phyloP scores from a whole-genome alignment of 2,329 filamentous ascomycete genomes.

The Paraphaeosphaeria minitans region DNA sequence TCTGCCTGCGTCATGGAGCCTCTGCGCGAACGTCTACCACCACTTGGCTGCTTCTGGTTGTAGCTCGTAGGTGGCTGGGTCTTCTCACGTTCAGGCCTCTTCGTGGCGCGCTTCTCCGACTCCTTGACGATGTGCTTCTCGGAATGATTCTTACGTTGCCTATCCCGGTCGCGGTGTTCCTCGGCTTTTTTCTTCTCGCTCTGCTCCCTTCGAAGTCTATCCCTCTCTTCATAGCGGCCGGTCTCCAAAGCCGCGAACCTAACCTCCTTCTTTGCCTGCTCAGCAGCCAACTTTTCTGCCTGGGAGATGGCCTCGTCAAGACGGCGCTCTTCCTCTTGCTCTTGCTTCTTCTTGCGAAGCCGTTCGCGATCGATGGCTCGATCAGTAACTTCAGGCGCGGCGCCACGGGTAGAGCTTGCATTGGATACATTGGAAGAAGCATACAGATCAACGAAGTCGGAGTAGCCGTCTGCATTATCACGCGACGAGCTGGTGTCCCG shows the following conservation, averaged over 20 bases:
- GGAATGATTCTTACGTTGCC: constrained; percentile 13
- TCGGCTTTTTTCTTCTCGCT: constrained; percentile 27
- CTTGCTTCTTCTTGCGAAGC: constrained; percentile 23
- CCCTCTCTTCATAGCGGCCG: constrained; percentile 27
- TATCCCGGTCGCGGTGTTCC: constrained; percentile 17
- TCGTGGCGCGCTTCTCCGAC: constrained; percentile 17
- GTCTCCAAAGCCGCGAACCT: constrained; percentile 26
- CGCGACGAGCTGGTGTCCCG: constrained; percentile 18
- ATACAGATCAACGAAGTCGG: constrained; percentile 22
- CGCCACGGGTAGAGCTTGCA: constrained; percentile 21
- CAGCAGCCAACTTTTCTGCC: constrained; percentile 13
- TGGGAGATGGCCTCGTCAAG: constrained; percentile 18
- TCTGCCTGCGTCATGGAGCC: constrained; percentile 21
- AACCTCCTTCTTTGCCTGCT: constrained; percentile 31
- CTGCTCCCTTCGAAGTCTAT: constrained; percentile 18
- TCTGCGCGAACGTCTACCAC: constrained; percentile 21
- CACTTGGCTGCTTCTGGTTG: constrained; percentile 20
- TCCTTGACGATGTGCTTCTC: constrained; percentile 4
- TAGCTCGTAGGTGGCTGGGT: constrained; percentile 23
- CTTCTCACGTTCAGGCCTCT: constrained; percentile 25
- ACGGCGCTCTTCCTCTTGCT: constrained; percentile 30
- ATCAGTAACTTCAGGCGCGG: constrained; percentile 28
- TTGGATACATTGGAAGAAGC: constrained; percentile 22
- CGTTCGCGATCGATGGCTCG: constrained; percentile 29
- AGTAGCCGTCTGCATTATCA: constrained; percentile 26